Percentiles rank a stretch among this genome's conserved stretches.
Evolutionary conservation across 2,329 filamentous ascomycete genomes (phyloP).

Genomic region (Epichloe uncinata): DNA sequence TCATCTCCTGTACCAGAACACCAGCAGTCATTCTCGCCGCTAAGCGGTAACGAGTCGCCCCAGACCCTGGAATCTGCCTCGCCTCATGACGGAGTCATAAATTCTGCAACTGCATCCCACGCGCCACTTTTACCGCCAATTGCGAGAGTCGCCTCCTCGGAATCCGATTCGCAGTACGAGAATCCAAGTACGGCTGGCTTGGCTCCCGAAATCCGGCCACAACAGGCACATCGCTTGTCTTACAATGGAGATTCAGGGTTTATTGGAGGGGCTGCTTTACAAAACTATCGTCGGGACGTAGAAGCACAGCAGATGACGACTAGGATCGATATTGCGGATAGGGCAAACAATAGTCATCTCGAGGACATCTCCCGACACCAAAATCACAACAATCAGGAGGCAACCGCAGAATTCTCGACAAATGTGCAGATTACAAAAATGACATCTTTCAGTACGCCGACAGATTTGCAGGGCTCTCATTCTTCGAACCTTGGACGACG

Average conservation of each 20-base stretch:
- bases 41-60: conserved; percentile 26
- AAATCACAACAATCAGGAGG: conserved; percentile 1
- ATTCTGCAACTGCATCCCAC: conserved; percentile 20
- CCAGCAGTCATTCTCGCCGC: conserved; percentile 24
- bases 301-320: conserved; percentile 8
- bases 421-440: conserved; percentile 18
- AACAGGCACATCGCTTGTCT: conserved; percentile 19
- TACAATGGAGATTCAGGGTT: conserved; percentile 31
- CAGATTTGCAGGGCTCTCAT: conserved; percentile 29
- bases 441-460: conserved; percentile 35
- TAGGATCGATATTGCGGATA: background rate
- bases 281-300: conserved; percentile 33
- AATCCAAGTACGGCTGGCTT: conserved; percentile 5
- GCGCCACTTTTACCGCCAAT: conserved; percentile 40
- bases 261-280: conserved; percentile 40
- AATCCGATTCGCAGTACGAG: conserved; percentile 16
- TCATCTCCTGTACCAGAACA: conserved; percentile 39
- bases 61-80: conserved; percentile 26
- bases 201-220: conserved; percentile 12
- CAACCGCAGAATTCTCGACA: conserved; percentile 21
- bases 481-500: conserved; percentile 25
- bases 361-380: conserved; percentile 5
- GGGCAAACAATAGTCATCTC: background rate
- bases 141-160: conserved; percentile 31
- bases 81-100: conserved; percentile 21